These are phyloP conservation scores for Neurospora intermedia DNA, from an alignment of 495 filamentous ascomycete species.

Conservation along the genomic window DNA sequence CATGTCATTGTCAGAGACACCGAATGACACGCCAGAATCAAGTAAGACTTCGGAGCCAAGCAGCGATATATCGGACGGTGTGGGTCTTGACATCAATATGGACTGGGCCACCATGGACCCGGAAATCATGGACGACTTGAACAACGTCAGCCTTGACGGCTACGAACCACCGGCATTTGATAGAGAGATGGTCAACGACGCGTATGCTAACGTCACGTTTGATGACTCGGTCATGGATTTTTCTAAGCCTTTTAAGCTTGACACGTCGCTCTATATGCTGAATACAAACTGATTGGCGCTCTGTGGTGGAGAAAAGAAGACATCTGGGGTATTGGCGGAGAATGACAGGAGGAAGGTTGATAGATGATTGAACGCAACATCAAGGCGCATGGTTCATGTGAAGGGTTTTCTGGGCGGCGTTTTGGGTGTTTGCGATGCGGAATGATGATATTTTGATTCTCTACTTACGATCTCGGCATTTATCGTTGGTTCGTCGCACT, in stretches of 20 bases:
- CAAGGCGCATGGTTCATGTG: neutral
- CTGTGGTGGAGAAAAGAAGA: conserved; percentile 2
- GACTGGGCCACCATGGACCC: conserved; percentile 31
- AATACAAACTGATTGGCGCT: conserved; percentile 19
- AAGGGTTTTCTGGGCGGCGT: neutral
- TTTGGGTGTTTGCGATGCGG: neutral
- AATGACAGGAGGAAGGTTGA: neutral
- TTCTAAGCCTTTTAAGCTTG: conserved; percentile 31
- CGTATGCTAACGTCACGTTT: neutral
- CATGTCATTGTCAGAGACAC: conserved; percentile 36
- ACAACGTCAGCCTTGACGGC: conserved; percentile 20
- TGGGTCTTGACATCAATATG: conserved; percentile 33
- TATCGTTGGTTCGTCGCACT: neutral
- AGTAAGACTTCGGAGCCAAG: conserved; percentile 43
- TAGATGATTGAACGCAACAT: neutral
- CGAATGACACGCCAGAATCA: conserved; percentile 47
- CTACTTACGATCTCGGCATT: neutral
- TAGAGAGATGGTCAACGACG: conserved; percentile 1
- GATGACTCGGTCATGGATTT: conserved; percentile 22
- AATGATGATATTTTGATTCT: neutral
- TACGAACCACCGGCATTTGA: conserved; percentile 14
- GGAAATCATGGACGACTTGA: conserved; percentile 24
- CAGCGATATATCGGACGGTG: conserved; percentile 41
- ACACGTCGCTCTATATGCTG: conserved; percentile 32
- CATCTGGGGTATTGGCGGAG: neutral